Base-by-base conservation (phyloP, 2,329 filamentous ascomycete species). In the Pezizomycotina sp. region DNA sequence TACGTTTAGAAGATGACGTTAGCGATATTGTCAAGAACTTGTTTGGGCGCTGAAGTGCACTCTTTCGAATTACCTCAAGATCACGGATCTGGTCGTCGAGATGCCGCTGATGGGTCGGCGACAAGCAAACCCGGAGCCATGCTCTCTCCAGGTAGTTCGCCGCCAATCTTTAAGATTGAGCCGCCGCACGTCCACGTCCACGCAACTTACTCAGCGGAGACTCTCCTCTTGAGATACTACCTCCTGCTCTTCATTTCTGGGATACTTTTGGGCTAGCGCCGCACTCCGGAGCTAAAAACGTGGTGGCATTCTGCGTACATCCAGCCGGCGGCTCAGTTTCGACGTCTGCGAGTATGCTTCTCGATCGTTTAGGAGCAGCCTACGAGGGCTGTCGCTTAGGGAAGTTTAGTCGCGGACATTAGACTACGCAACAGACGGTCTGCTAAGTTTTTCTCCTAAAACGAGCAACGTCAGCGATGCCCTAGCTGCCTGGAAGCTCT, bases 221-320 rank as follows among this genome's bases (percentile, higher is more conserved):
- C 24, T 65, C 66, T 2, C 69, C 68, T 30, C 66, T 83, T 37
- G 80, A 82, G 7, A 62, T 91, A 24, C 61, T 86, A 14, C 77
- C 81, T 2, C 69, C 79, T 1, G 76, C 78, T 0, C 60, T 86
- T 13, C 60, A 66, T 1, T 92, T 89, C 51, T 91, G 81, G 82
- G 80, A 89, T 52, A 73, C 74, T 29, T 60, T 91, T 12, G 77
- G 79, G 0, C 63, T 92, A 2, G 71, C 71, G 2, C 81, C 81
- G 3, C 69, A 70, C 6, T 70, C 70, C 40, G 77, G 78, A 0
- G 52, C 62, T 5, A 91, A 91, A 54, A 70, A 86, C 43, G 60
- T 89, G 19, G 64, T 67, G 22, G 68, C 73, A 0, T 67, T 80
- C 30, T 81, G 77, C 51, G 61, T 89, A 2, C 77, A 75, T 45